These are phyloP conservation scores for Irpex lacteus DNA, from an alignment of 1,284 basidiomycete genomes.

Conservation along the genomic window DNA sequence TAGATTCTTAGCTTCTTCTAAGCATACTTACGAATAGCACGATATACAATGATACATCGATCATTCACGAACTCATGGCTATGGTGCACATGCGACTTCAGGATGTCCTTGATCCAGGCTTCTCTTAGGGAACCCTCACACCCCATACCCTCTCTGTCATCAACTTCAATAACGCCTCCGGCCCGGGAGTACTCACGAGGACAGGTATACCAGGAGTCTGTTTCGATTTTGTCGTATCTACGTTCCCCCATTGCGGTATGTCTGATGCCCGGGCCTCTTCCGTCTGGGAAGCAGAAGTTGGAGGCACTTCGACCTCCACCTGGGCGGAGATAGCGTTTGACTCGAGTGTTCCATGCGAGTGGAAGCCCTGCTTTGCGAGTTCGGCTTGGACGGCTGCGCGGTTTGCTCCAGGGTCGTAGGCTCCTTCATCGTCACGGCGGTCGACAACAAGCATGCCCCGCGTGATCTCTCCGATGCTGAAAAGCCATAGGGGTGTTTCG, in stretches of 20 bases:
- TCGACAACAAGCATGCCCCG: conserved; percentile 78
- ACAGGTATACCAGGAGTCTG: conserved; percentile 44
- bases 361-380: conserved; percentile 37
- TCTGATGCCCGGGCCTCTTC: conserved; percentile 4
- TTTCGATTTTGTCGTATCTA: not conserved
- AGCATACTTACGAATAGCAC: no score
- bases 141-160: conserved; percentile 62
- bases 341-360: conserved; percentile 38
- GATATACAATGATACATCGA: no score
- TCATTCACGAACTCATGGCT: no score
- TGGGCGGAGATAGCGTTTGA: conserved; percentile 51
- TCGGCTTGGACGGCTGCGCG: conserved; percentile 58
- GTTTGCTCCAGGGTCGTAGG: conserved; percentile 60
- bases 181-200: conserved; percentile 57
- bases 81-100: no score
- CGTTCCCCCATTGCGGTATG: no score
- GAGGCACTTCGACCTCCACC: conserved; percentile 43
- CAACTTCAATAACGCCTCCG: conserved; percentile 42
- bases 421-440: conserved; percentile 54
- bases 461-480: conserved; percentile 51
- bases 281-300: not conserved
- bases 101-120: not conserved
- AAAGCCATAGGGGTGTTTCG: not conserved
- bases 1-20: not conserved
- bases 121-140: conserved; percentile 17